phyloP scores from a whole-genome alignment of 306 rosid species.

The Arachis hypogaea region DNA sequence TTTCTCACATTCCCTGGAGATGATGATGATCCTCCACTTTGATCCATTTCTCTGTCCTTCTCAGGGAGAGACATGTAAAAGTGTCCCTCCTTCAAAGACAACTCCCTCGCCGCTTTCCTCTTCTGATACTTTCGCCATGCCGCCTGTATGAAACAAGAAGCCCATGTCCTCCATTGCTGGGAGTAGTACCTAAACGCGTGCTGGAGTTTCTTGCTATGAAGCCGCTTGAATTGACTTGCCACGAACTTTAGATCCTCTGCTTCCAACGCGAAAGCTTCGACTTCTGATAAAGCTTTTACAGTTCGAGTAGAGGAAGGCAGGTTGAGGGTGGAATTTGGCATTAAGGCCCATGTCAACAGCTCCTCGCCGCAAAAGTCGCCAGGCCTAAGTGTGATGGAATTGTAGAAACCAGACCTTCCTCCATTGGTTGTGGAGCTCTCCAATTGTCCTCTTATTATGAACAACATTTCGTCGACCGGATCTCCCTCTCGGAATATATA shows the following conservation, averaged over 20 bases:
- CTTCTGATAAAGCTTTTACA: slow-evolving; percentile 73
- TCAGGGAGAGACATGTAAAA: slow-evolving; percentile 45
- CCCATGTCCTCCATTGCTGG: slow-evolving; percentile 88
- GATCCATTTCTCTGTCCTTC: slow-evolving; percentile 19
- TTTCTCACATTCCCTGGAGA: slow-evolving; percentile 31
- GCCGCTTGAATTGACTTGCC: slow-evolving; percentile 82
- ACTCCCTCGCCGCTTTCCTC: slow-evolving; percentile 65
- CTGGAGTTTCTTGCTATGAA: slow-evolving; percentile 72
- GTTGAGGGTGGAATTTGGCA: slow-evolving; percentile 74
- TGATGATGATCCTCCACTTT: not conserved
- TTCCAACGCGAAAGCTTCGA: slow-evolving; percentile 80
- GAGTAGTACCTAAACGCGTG: slow-evolving; percentile 48
- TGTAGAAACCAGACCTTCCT: slow-evolving; percentile 79
- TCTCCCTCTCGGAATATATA: slow-evolving; percentile 75
- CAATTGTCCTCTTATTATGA: slow-evolving; percentile 82
- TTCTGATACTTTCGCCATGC: slow-evolving; percentile 74
- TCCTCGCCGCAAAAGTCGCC: slow-evolving; percentile 94
- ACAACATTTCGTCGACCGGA: slow-evolving; percentile 83
- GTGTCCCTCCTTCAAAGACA: slow-evolving; percentile 55
- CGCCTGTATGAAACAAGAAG: slow-evolving; percentile 68
- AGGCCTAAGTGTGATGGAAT: slow-evolving; percentile 78
- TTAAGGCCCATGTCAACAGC: slow-evolving; percentile 85
- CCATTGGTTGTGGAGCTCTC: slow-evolving; percentile 95
- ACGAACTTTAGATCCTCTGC: slow-evolving; percentile 84
- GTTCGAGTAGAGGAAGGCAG: slow-evolving; percentile 84